Base-by-base conservation (phyloP, 1,139 yeast genomes). In the Scheffersomyces segobiensis region DNA sequence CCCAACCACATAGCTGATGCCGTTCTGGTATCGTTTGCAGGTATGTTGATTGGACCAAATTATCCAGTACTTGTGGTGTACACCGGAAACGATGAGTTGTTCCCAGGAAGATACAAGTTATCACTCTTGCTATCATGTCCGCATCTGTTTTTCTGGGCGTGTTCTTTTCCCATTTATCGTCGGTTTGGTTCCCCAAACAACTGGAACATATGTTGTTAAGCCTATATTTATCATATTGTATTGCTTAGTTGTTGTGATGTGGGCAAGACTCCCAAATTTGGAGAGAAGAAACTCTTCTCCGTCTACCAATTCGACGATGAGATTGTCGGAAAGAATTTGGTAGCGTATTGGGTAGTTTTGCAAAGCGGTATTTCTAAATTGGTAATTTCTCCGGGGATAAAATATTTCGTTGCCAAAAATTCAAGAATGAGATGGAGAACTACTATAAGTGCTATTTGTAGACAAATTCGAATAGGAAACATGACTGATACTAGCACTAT, bases 61-160 rank as follows among this genome's bases (percentile, higher is more conserved):
- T 83, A 82, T 66, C 86, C 87, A 17, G 69, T 84, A 58, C 75
- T 83, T 80, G 72, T 84, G 51, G 74, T 85, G 1, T 64, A 77
- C 20, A 74, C 79, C 5, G 76, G 81, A 0, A 71, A 74, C 50
- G 58, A 60, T 20, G 60, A 59, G 1, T 71, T 83, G 49, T 83
- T 22, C 87, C 87, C 1, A 67, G 86, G 57, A 82, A 79, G 64
- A 82, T 83, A 55, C 85, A 81, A 61, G 80, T 81, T 49, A 77
- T 82, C 50, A 75, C 86, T 0, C 66, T 84, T 57, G 83, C 87
- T 0, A 76, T 84, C 48, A 78, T 77, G 68, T 80, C 87, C 0
- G 87, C 87, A 0, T 83, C 83, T 68, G 88, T 0, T 78, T 84
- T 5, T 77, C 84, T 24, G 87, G 88, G 10, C 87, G 87, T 2